Percentiles rank a stretch among this genome's conserved stretches.
phyloP scores from a whole-genome alignment of 345 rosid species.

The Rhodamnia argentea region DNA sequence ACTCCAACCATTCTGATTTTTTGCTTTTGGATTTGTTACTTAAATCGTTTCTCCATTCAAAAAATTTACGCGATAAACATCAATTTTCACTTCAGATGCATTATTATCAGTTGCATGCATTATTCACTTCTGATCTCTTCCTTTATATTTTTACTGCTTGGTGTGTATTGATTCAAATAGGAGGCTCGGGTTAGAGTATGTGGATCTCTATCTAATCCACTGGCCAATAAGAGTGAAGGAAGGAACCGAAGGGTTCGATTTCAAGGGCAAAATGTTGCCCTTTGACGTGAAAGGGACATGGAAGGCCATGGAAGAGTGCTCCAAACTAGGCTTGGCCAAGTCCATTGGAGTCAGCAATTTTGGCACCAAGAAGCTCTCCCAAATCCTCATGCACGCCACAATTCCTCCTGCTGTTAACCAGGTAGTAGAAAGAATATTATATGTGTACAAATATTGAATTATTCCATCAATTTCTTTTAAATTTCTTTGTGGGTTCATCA shows the following conservation, averaged over 20 bases:
- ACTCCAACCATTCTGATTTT: no score
- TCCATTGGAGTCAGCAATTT: conserved; percentile 24
- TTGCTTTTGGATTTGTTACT: no score
- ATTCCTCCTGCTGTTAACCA: conserved; percentile 17
- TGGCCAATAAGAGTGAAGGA: conserved; percentile 16
- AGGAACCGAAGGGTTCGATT: not conserved
- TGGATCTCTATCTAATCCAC: conserved; percentile 30
- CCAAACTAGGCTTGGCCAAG: conserved; percentile 9
- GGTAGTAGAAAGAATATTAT: not conserved
- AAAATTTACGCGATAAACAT: not conserved
- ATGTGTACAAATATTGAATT: no score
- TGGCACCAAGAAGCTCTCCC: conserved; percentile 5
- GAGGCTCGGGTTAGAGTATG: conserved; percentile 23
- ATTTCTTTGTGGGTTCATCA: not conserved
- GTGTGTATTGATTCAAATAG: not conserved
- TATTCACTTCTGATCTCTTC: not conserved
- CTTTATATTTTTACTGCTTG: not conserved
- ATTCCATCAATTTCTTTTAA: not conserved
- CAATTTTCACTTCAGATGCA: not conserved
- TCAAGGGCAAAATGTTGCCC: conserved; percentile 1
- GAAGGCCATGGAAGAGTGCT: conserved; percentile 22
- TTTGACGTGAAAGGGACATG: conserved; percentile 9
- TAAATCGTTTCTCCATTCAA: not conserved
- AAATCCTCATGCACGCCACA: not conserved
- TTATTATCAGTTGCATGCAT: not conserved